Conservation (phyloP, 257 asterid species). For the Solanum etuberosum region DNA sequence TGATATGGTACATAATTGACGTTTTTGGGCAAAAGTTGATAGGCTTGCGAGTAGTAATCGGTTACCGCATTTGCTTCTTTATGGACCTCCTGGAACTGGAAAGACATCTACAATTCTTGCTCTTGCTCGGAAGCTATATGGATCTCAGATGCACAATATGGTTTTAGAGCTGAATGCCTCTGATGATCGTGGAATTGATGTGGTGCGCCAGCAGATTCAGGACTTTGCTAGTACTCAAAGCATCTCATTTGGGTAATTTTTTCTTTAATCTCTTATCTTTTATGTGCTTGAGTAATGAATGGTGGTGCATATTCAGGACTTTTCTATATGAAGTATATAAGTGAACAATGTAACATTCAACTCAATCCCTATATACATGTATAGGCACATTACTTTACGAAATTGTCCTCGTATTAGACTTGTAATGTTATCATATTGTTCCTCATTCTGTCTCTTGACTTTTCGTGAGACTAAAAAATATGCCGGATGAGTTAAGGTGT, state of each 20-base stretch:
- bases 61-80: slow-evolving; percentile 85
- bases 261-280: background rate
- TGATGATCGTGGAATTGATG: slow-evolving; percentile 94
- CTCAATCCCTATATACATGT: background rate
- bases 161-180: slow-evolving; percentile 96
- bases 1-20: background rate
- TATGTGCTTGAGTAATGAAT: background rate
- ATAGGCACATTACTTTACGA: background rate
- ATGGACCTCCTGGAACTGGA: slow-evolving; percentile 99
- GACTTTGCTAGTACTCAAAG: slow-evolving; percentile 98
- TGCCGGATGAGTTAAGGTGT: background rate
- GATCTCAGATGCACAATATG: slow-evolving; percentile 77
- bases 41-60: slow-evolving; percentile 83
- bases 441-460: background rate
- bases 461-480: background rate
- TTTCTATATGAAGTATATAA: background rate
- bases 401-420: background rate
- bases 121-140: slow-evolving; percentile 80
- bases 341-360: background rate
- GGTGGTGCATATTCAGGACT: background rate
- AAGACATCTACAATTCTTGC: slow-evolving; percentile 94
- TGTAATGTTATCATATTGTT: background rate
- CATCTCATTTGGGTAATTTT: slow-evolving; percentile 73
- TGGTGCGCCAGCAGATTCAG: slow-evolving; percentile 97
- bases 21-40: slow-evolving; percentile 48